Evolutionary conservation across 257 asterid species (phyloP).

Genomic region (Solanum chmielewskii): DNA sequence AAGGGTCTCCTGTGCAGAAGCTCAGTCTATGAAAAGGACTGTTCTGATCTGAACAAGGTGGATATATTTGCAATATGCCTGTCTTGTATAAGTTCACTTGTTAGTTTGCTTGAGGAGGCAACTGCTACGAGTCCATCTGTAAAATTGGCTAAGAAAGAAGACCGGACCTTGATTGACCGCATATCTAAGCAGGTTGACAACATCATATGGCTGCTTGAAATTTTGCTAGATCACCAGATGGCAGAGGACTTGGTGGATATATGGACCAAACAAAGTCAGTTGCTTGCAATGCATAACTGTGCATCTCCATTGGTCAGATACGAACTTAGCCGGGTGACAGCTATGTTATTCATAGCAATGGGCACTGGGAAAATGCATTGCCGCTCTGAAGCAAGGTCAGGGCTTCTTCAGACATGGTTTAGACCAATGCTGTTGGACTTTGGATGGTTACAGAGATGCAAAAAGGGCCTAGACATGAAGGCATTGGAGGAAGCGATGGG

Average conservation of each 20-base stretch:
- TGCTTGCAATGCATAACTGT: slow-evolving; percentile 39
- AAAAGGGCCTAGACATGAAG: slow-evolving; percentile 69
- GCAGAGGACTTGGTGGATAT: slow-evolving; percentile 64
- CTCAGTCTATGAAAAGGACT: slow-evolving; percentile 47
- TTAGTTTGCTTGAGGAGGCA: slow-evolving; percentile 60
- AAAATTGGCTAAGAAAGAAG: slow-evolving; percentile 21
- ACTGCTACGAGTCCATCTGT: slow-evolving; percentile 11
- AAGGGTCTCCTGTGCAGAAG: slow-evolving; percentile 68
- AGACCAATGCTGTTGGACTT: slow-evolving; percentile 79
- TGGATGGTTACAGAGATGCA: slow-evolving; percentile 89
- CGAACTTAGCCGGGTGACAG: slow-evolving; percentile 81
- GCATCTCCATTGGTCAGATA: slow-evolving; percentile 78
- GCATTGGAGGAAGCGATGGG: slow-evolving; percentile 83
- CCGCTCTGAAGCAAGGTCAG: slow-evolving; percentile 47
- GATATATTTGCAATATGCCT: slow-evolving; percentile 44
- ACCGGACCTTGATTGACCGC: slow-evolving; percentile 52
- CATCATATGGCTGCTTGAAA: slow-evolving; percentile 73
- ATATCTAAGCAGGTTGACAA: slow-evolving; percentile 76
- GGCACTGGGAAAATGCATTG: slow-evolving; percentile 81
- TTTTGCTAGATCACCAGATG: slow-evolving; percentile 70
- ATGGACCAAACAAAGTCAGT: slow-evolving; percentile 56
- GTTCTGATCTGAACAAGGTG: slow-evolving; percentile 42
- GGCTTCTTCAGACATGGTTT: slow-evolving; percentile 58
- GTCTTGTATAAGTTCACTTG: slow-evolving; percentile 51
- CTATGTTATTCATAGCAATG: slow-evolving; percentile 61